Conservation (phyloP, 257 asterid species). For the Jasminum sambac region DNA sequence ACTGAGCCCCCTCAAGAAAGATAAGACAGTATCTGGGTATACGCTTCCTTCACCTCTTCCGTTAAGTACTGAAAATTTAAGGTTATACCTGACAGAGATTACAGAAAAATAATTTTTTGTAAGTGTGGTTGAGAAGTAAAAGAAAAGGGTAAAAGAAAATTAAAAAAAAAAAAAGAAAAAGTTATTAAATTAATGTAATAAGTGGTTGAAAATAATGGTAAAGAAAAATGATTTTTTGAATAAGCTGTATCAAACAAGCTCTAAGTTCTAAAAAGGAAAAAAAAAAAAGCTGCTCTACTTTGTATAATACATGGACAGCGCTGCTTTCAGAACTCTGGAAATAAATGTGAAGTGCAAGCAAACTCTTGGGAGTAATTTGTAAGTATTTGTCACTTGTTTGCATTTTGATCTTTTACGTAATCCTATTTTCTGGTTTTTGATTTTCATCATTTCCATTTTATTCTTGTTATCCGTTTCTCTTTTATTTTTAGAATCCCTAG, state of each 20-base stretch:
- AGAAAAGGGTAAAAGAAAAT: too few relatives aligned
- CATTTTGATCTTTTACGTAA: background rate
- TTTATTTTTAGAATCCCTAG: background rate
- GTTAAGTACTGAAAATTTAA: background rate
- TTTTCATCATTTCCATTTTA: background rate
- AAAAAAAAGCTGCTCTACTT: background rate
- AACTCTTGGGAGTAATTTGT: background rate
- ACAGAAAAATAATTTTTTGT: too few relatives aligned
- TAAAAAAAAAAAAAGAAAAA: too few relatives aligned
- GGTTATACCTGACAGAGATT: too few relatives aligned
- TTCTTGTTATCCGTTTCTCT: background rate
- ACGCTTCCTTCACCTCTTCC: background rate
- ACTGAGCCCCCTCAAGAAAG: background rate
- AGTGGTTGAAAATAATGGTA: too few relatives aligned
- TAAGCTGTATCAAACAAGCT: too few relatives aligned
- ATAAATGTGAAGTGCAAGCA: background rate
- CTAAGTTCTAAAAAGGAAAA: too few relatives aligned
- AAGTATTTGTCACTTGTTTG: background rate
- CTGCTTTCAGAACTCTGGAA: background rate
- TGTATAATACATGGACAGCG: background rate
- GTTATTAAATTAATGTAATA: too few relatives aligned
- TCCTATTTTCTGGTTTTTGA: background rate
- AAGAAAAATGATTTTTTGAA: too few relatives aligned
- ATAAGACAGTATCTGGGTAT: background rate
- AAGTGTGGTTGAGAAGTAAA: too few relatives aligned